phyloP scores from a whole-genome alignment of 257 asterid genomes.

The Solanum boliviense region DNA sequence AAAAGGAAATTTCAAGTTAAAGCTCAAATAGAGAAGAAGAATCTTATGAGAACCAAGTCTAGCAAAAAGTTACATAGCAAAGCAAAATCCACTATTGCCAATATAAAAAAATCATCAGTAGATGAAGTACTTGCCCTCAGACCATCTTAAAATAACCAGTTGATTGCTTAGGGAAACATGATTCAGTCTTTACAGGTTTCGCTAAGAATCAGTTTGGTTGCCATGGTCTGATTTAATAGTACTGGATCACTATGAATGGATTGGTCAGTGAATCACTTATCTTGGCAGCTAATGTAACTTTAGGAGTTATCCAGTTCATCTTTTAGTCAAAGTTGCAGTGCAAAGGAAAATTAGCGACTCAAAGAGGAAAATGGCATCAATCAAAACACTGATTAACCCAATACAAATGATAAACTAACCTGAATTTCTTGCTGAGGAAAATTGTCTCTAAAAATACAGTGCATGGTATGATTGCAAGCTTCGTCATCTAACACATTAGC shows the following conservation, averaged over 20 bases:
- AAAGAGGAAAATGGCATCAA: background rate
- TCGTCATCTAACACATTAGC: conserved; percentile 54
- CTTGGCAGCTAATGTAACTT: background rate
- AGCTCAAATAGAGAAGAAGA: background rate
- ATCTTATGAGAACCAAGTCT: background rate
- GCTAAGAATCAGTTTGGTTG: background rate
- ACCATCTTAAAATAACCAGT: background rate
- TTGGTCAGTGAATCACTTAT: background rate
- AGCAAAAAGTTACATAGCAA: background rate
- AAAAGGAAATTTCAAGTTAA: background rate
- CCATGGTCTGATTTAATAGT: background rate
- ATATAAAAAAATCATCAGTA: background rate
- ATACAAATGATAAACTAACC: conserved; percentile 27
- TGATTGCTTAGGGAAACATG: background rate
- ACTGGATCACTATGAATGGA: background rate
- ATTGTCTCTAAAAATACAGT: conserved; percentile 78
- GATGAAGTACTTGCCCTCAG: background rate
- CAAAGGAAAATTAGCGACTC: background rate
- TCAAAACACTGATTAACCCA: background rate
- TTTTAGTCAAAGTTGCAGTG: background rate
- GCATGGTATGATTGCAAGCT: conserved; percentile 93
- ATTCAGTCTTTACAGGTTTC: background rate
- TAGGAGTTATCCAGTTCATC: background rate
- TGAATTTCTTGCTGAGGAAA: conserved; percentile 75
- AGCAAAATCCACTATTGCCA: background rate